A percentile compares a stretch with the other conserved stretches of the same genome.
These are phyloP conservation scores for Sphaerulina populicola DNA, from an alignment of 2,329 filamentous ascomycete genomes.

Conservation along the genomic window DNA sequence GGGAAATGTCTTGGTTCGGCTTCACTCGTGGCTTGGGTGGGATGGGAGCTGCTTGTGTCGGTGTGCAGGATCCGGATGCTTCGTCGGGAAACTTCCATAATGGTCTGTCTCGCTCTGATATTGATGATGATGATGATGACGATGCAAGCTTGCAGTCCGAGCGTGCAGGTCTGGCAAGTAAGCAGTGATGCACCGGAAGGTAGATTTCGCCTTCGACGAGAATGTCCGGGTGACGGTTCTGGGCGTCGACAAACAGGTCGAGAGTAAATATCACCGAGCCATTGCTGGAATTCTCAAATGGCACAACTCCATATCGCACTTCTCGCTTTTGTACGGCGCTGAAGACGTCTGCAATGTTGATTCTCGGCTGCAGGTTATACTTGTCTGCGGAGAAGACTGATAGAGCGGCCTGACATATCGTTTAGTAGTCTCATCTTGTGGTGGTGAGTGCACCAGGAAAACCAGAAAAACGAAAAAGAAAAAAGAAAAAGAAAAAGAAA, in stretches of 20 bases:
- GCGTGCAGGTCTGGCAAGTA: conserved; percentile 50
- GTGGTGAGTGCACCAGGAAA: background rate
- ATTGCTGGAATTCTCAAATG: conserved; percentile 94
- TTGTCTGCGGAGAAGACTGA: conserved; percentile 15
- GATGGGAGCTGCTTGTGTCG: conserved; percentile 36
- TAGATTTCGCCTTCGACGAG: conserved; percentile 77
- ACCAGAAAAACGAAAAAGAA: background rate
- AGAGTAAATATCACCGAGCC: conserved; percentile 85
- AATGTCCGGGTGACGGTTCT: conserved; percentile 56
- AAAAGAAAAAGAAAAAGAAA: background rate
- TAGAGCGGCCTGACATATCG: conserved; percentile 18
- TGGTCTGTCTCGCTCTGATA: conserved; percentile 1
- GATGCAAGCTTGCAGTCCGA: background rate
- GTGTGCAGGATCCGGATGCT: conserved; percentile 34
- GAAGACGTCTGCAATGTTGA: conserved; percentile 62
- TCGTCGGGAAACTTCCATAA: conserved; percentile 4
- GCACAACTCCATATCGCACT: conserved; percentile 69
- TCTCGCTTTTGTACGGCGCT: conserved; percentile 60
- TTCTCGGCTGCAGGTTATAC: conserved; percentile 34
- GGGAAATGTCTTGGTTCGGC: conserved; percentile 45
- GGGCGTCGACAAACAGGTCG: conserved; percentile 74
- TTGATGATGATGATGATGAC: background rate
- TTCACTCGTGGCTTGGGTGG: conserved; percentile 41
- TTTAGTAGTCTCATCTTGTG: background rate
- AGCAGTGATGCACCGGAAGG: conserved; percentile 77